Conservation (phyloP, 345 rosid genomes). For the Schrenkiella parvula region DNA sequence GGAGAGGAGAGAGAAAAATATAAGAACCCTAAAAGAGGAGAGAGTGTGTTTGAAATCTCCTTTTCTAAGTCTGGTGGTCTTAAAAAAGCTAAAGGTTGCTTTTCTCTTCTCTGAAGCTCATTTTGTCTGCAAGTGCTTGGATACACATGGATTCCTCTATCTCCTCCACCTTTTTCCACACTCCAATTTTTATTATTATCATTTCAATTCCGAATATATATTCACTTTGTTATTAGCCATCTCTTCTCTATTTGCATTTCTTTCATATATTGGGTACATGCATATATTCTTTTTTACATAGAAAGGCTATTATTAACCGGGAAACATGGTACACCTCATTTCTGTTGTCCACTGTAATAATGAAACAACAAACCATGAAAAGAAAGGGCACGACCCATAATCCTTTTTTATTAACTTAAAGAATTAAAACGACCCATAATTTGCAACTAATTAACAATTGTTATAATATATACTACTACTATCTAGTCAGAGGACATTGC, state of each 20-base stretch:
- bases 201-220: constrained; percentile 2
- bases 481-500: constrained; percentile 12
- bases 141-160: constrained; percentile 56
- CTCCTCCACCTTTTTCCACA: constrained; percentile 33
- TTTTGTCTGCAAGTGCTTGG: constrained; percentile 73
- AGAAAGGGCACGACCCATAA: constrained; percentile 15
- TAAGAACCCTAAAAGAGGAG: constrained; percentile 41
- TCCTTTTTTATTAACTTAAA: too few species aligned
- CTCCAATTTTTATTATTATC: constrained; percentile 23
- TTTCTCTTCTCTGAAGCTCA: constrained; percentile 64
- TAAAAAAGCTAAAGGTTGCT: constrained; percentile 59
- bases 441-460: constrained; percentile 12
- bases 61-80: constrained; percentile 63
- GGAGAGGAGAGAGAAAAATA: constrained; percentile 16
- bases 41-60: constrained; percentile 54
- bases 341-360: constrained; percentile 20
- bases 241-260: neutral
- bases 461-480: neutral
- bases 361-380: constrained; percentile 16
- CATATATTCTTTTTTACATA: neutral
- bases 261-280: neutral
- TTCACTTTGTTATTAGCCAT: constrained; percentile 18
- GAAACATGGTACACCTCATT: constrained; percentile 16
- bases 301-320: constrained; percentile 21
- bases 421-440: too few species aligned